Base-by-base conservation (phyloP, 768 basidiomycete species). In the Trichaptum fuscoviolaceum region DNA sequence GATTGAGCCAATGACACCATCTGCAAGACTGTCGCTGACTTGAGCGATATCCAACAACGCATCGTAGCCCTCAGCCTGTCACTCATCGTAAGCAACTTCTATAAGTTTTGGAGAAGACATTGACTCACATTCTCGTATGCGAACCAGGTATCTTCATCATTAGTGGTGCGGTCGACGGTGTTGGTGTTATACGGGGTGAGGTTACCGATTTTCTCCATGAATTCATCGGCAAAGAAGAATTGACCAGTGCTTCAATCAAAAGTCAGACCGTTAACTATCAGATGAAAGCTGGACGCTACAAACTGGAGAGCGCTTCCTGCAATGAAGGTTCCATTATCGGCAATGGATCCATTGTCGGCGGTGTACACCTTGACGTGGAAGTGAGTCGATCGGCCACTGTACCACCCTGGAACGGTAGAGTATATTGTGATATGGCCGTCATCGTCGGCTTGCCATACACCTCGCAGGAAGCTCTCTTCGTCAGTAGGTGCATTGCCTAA, bases 141-240 rank as follows among this genome's bases (percentile, higher is more conserved):
- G 42, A 5, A 52, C 42, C 42, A 52, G 12, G 12, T 12, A 52
- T 52, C 42, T 15, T 52, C 42, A 12, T 52, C 42, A 52, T 52
- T 52, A 5, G 42, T 52, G 12, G 20, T 12, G 42, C 42, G 42
- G 15, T 52, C 42, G 15, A 52, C 42, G 5, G 42, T 52, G 42
- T 52, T 52, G 20, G 42, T 52, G 42, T 52, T 52, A 52, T 52
- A 52, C 20, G 42, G 42, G 42, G 42, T 52, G 42, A 52, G 42
- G 20, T 52, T 52, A 6, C 42, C 42, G 20, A 52, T 52, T 52
- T 52, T 12, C 10, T 52, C 42, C 42, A 52, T 52, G 42, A 52
- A 73, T 3, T 65, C 67, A 59, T 80, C 78, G 8, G 74, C 74
- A 71, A 80, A 80, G 75, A 79, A 81, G 18, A 80, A 69, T 63